Percentiles rank a stretch among this genome's conserved stretches.
Conservation (phyloP, 2,329 filamentous ascomycete genomes). For the Paecilomyces formosus region DNA sequence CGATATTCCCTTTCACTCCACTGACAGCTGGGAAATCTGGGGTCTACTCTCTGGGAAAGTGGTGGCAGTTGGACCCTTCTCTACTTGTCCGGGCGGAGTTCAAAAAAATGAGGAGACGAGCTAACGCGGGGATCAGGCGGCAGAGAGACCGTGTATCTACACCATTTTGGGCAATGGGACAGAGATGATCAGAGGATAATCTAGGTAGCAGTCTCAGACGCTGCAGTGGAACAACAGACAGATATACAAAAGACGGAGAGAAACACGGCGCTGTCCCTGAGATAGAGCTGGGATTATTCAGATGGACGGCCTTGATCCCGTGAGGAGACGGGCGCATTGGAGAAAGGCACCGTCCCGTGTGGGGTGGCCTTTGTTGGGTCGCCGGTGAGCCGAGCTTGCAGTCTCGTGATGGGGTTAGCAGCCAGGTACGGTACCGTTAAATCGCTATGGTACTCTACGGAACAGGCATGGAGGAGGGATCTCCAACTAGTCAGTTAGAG, state of each 20-base stretch:
- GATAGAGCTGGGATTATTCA: neutral
- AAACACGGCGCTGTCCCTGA: neutral
- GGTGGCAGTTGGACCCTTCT: neutral
- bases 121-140: neutral
- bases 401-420: neutral
- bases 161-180: neutral
- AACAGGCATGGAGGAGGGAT: neutral
- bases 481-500: neutral
- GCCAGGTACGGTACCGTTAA: no score
- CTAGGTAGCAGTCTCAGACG: no score
- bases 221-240: neutral
- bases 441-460: no score
- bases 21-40: neutral
- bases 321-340: neutral
- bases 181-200: neutral
- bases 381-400: neutral
- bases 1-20: slow-evolving; percentile 13
- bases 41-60: neutral
- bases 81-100: neutral
- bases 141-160: neutral
- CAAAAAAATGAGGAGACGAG: neutral
- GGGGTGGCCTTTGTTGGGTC: neutral
- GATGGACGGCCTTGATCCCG: neutral
- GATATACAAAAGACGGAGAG: neutral
- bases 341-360: neutral